Evolutionary conservation across 768 basidiomycete species (phyloP).

Genomic region (Tephrocybe sp.): DNA sequence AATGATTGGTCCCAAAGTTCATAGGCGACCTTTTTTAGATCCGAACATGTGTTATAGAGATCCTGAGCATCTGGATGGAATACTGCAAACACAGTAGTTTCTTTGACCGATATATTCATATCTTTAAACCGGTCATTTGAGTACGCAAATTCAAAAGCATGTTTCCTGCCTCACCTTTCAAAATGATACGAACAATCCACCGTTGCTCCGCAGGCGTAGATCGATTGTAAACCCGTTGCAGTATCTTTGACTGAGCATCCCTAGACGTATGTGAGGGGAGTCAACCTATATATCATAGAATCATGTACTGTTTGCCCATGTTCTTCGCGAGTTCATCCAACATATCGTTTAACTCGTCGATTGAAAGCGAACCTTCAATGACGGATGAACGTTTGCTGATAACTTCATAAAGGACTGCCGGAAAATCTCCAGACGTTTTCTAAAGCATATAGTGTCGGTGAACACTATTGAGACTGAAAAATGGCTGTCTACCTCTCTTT

Average conservation of each 20-base stretch:
- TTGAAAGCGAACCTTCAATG: slow-evolving; percentile 67
- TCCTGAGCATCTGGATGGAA: slow-evolving; percentile 96
- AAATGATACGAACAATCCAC: slow-evolving; percentile 95
- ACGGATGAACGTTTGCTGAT: slow-evolving; percentile 83
- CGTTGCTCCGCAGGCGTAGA: slow-evolving; percentile 86
- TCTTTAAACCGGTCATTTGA: slow-evolving; percentile 49
- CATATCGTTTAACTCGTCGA: slow-evolving; percentile 82
- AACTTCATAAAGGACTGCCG: slow-evolving; percentile 83
- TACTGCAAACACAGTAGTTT: slow-evolving; percentile 87
- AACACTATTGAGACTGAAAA: background rate
- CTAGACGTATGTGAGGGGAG: slow-evolving; percentile 39
- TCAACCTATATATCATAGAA: background rate
- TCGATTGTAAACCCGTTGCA: slow-evolving; percentile 76
- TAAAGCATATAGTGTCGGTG: slow-evolving; percentile 24
- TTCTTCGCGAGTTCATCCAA: slow-evolving; percentile 76
- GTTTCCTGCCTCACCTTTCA: slow-evolving; percentile 66
- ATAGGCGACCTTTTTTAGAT: slow-evolving; percentile 92
- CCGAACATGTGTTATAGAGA: slow-evolving; percentile 94
- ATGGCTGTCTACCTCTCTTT: slow-evolving; percentile 47
- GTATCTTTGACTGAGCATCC: slow-evolving; percentile 69
- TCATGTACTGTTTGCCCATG: slow-evolving; percentile 75
- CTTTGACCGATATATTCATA: slow-evolving; percentile 89
- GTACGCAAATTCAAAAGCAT: background rate
- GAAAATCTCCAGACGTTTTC: slow-evolving; percentile 84
- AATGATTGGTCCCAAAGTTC: slow-evolving; percentile 77